Evolutionary conservation across 2,329 filamentous ascomycete species (phyloP), one percentile per base, ranked within the genome.

Genomic region (Teratosphaeria epicoccoides): DNA sequence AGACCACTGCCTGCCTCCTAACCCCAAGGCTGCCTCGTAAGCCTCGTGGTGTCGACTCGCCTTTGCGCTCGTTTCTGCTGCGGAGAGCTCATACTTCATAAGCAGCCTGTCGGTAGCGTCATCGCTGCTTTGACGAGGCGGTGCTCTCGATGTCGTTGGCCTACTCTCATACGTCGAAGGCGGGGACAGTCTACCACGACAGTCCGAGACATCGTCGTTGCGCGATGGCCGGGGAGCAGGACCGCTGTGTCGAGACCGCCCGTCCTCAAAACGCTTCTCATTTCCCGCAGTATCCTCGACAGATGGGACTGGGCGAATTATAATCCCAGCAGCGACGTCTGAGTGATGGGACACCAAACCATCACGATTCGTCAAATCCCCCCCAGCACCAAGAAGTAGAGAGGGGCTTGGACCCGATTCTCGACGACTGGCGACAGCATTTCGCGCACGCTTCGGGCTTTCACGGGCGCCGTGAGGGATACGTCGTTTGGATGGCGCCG

Each of bases 11-110:
- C 47, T 50, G 12, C 33, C 50, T 10, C 56, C 51, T 9, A 46
- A 40, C n/a, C 51, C 51, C 10, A 54, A 43, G 9, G 58, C 61
- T 1, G 61, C 60, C 24, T 57, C 51, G 47, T 52, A 58, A 20
- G 59, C 56, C 49, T 51, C 51, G 20, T 50, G 49, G 22, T 51
- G 51, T 44, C n/a, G 29, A 20, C 43, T n/a, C 12, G 43, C 9
- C 29, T 49, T 45, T 6, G 49, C 45, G 17, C 33, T 37, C n/a
- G 26, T 28, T 22, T 49, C 23, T 7, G 47, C 14, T 49, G 26
- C 6, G 6, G 43, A 46, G 4, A 46, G 33, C 33, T 40, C n/a
- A 17, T 20, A 20, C 2, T 40, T 20, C 33, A 20, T 4, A 17
- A 17, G 17, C n/a, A 6, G n/a, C 10, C 14, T 17, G 14, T 2